These are phyloP conservation scores for Neonectria coccinea DNA, from an alignment of 2,329 filamentous ascomycete species.

Conservation along the genomic window DNA sequence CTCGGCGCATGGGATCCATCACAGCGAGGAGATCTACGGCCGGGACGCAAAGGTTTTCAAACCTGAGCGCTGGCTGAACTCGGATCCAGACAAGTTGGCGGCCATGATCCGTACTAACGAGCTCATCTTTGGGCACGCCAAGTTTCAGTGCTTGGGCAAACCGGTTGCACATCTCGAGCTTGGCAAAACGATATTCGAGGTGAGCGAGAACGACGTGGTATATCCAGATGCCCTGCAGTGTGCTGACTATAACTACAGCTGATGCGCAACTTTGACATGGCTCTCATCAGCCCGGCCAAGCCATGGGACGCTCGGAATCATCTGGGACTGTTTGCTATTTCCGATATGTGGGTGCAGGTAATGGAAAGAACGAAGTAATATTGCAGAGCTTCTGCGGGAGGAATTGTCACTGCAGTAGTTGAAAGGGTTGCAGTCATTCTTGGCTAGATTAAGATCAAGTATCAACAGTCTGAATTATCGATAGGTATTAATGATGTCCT, in stretches of 20 bases:
- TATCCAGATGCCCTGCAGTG: not conserved
- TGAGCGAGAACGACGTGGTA: slow-evolving; percentile 36
- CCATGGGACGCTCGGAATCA: slow-evolving; percentile 46
- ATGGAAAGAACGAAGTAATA: slow-evolving; percentile 26
- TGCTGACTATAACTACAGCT: slow-evolving; percentile 35
- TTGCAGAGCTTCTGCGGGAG: not conserved
- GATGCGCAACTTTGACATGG: slow-evolving; percentile 47
- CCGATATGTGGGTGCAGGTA: slow-evolving; percentile 51
- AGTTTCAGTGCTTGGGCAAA: slow-evolving; percentile 54
- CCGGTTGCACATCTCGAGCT: slow-evolving; percentile 54
- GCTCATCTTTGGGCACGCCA: slow-evolving; percentile 54
- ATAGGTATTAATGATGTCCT: too few relatives aligned
- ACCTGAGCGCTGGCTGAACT: slow-evolving; percentile 55
- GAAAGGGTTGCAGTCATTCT: not conserved
- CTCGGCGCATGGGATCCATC: slow-evolving; percentile 49
- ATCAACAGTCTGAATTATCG: too few relatives aligned
- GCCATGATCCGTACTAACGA: slow-evolving; percentile 51
- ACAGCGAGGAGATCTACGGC: slow-evolving; percentile 49
- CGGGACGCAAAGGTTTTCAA: slow-evolving; percentile 49
- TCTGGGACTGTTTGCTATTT: slow-evolving; percentile 47
- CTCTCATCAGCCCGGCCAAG: slow-evolving; percentile 39
- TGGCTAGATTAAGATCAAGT: not conserved
- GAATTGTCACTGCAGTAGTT: not conserved
- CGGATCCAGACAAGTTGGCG: slow-evolving; percentile 42
- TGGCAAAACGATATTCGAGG: slow-evolving; percentile 56